Conservation (phyloP, 2,329 filamentous ascomycete species). For the Aspergillus tamarii region DNA sequence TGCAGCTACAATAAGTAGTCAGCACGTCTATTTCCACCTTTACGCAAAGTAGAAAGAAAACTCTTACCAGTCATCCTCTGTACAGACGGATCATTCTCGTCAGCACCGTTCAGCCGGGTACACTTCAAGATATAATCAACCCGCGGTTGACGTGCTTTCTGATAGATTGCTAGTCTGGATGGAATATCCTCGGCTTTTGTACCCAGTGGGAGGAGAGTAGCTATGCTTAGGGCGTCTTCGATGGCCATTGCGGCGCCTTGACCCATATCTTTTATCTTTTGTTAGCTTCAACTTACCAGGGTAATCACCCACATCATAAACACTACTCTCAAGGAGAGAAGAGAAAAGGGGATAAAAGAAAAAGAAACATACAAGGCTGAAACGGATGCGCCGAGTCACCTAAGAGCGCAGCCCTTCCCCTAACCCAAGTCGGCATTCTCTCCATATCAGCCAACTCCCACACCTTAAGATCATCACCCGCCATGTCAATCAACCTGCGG, state of each 20-base stretch:
- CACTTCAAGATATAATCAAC: conserved; percentile 25
- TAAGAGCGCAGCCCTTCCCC: conserved; percentile 57
- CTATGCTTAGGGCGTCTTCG: conserved; percentile 34
- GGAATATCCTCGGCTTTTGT: conserved; percentile 22
- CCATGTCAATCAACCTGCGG: conserved; percentile 31
- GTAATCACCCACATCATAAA: not conserved
- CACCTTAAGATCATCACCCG: conserved; percentile 52
- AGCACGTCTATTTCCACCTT: not conserved
- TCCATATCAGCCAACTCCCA: conserved; percentile 67
- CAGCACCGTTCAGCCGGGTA: conserved; percentile 28
- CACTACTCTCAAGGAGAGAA: not conserved
- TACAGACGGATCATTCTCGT: conserved; percentile 22
- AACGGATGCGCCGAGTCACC: conserved; percentile 72
- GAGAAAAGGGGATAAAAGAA: not conserved
- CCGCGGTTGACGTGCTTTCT: conserved; percentile 23
- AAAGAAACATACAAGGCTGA: conserved; percentile 47
- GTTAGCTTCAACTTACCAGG: not conserved
- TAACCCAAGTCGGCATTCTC: conserved; percentile 57
- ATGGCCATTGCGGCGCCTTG: conserved; percentile 39
- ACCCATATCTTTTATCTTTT: conserved; percentile 25
- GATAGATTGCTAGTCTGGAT: conserved; percentile 22
- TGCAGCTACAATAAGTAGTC: conserved; percentile 16
- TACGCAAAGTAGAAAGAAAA: not conserved
- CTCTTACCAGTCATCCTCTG: conserved; percentile 22
- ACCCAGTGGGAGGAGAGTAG: conserved; percentile 28